Evolutionary conservation across 2,329 filamentous ascomycete genomes (phyloP), one percentile per base, ranked within the genome.

Genomic region (Iodosphaeria phyllophila): DNA sequence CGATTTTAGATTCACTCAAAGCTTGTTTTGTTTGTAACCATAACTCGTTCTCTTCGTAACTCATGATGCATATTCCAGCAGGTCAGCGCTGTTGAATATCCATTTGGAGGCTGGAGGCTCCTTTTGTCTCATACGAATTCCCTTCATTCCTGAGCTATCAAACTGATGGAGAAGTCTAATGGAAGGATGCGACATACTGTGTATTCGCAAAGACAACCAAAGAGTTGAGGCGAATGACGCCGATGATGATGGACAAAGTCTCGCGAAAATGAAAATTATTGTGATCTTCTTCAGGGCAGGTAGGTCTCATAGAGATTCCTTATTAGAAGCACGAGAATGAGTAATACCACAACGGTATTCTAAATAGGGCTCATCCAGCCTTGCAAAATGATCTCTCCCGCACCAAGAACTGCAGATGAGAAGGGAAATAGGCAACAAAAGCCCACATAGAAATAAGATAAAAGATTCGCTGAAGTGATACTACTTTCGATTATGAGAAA

Each of bases 201-300:
- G 53, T 54, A 18, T 37, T 43, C 7, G 47, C 49, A 30, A 58
- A 57, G 21, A 38, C 31, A 23, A 58, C 44, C 11, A 58, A 44
- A 5, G 48, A 50, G 8, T 44, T 41, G 3, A 59, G 39, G n/a
- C 54, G 51, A 15, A 59, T 36, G 23, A 52, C 46, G 28, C 50
- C 54, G 30, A 57, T 42, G n/a, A 58, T 30, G 3, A 51, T 58
- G 19, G 55, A 50, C 26, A 54, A 45, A 21, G 48, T 43, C 13
- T 46, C 46, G 32, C 34, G 22, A 50, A 49, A 42, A 50, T 49
- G 23, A 43, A 24, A 34, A 48, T 40, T 23, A 49, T 35, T 35
- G 38, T 35, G 17, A 47, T 14, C 31, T 50, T 50, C 33, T 39
- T 44, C 31, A 13, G 12, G 32, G 31, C 32, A 48, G 38, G 18